Conservation (phyloP, 228 moss, liverwort and hornwort species). For the Sphagnum fallax region DNA sequence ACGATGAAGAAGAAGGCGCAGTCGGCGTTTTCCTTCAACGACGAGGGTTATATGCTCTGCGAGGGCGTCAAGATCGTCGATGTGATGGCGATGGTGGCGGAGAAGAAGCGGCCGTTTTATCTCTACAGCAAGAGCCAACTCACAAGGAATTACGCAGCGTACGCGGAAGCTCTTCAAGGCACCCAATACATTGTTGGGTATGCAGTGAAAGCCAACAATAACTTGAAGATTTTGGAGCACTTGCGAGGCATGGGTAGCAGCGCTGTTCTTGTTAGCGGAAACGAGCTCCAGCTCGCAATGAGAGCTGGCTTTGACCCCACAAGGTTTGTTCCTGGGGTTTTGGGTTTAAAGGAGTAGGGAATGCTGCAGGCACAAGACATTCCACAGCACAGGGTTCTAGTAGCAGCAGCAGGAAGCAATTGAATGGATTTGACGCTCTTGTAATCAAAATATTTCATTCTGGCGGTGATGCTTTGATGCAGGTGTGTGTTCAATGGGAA, state of each 20-base stretch:
- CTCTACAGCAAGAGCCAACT: slow-evolving; percentile 82
- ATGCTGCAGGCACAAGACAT: too few relatives aligned
- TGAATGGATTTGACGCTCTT: too few relatives aligned
- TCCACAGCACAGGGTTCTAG: too few relatives aligned
- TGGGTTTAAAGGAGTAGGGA: too few relatives aligned
- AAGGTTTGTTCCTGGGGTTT: slow-evolving; percentile 12
- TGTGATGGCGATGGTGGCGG: slow-evolving; percentile 49
- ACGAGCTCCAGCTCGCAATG: slow-evolving; percentile 74
- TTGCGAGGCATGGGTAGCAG: slow-evolving; percentile 73
- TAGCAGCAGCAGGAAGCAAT: too few relatives aligned
- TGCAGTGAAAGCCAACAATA: slow-evolving; percentile 96
- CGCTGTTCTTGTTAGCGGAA: slow-evolving; percentile 88
- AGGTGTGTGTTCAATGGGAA: slow-evolving; percentile 93
- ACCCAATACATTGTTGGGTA: slow-evolving; percentile 74
- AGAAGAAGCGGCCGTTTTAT: slow-evolving; percentile 64
- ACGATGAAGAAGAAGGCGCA: too few relatives aligned
- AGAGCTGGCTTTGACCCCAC: slow-evolving; percentile 60
- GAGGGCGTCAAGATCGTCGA: slow-evolving; percentile 55
- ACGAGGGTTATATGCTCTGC: slow-evolving; percentile 78
- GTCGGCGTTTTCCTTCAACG: slow-evolving; percentile 35
- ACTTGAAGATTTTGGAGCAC: slow-evolving; percentile 73
- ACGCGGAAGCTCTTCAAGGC: slow-evolving; percentile 56
- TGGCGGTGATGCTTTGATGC: neutral
- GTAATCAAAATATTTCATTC: too few relatives aligned
- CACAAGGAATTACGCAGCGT: slow-evolving; percentile 64